Evolutionary conservation across 2,329 filamentous ascomycete genomes (phyloP).

Genomic region (Allantophomopsis cytisporea): DNA sequence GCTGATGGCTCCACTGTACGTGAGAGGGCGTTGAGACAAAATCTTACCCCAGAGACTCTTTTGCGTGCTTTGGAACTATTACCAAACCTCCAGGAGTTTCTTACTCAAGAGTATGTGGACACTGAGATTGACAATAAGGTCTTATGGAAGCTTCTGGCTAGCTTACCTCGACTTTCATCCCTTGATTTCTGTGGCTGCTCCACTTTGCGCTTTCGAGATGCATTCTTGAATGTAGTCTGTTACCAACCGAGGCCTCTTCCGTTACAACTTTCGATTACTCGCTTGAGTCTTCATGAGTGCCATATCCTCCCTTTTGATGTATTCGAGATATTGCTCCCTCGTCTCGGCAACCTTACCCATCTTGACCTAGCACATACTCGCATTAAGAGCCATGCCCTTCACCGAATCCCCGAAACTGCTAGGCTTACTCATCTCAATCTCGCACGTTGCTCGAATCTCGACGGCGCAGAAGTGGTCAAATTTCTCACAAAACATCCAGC

Average conservation of each 20-base stretch:
- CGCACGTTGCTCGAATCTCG: slow-evolving; percentile 59
- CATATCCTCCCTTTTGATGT: slow-evolving; percentile 52
- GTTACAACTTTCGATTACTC: slow-evolving; percentile 42
- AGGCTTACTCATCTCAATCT: slow-evolving; percentile 66
- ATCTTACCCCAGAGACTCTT: slow-evolving; percentile 62
- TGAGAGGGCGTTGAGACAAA: slow-evolving; percentile 62
- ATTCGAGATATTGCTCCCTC: slow-evolving; percentile 59
- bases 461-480: slow-evolving; percentile 50
- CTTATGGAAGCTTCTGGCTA: slow-evolving; percentile 56
- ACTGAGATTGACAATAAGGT: slow-evolving; percentile 59
- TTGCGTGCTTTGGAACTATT: slow-evolving; percentile 58
- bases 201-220: slow-evolving; percentile 49
- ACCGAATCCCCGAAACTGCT: slow-evolving; percentile 58
- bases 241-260: slow-evolving; percentile 21
- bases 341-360: slow-evolving; percentile 56
- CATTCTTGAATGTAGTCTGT: slow-evolving; percentile 12
- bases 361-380: slow-evolving; percentile 69
- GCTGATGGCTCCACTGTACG: slow-evolving; percentile 62
- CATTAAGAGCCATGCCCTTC: slow-evolving; percentile 58
- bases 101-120: slow-evolving; percentile 71
- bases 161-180: slow-evolving; percentile 48
- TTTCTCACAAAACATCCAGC: slow-evolving; percentile 63
- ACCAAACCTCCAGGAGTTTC: slow-evolving; percentile 62
- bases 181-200: slow-evolving; percentile 71
- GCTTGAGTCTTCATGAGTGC: slow-evolving; percentile 69